Evolutionary conservation across 192 early-diverging fungal species (phyloP).

Genomic region (Coemansia sp.): DNA sequence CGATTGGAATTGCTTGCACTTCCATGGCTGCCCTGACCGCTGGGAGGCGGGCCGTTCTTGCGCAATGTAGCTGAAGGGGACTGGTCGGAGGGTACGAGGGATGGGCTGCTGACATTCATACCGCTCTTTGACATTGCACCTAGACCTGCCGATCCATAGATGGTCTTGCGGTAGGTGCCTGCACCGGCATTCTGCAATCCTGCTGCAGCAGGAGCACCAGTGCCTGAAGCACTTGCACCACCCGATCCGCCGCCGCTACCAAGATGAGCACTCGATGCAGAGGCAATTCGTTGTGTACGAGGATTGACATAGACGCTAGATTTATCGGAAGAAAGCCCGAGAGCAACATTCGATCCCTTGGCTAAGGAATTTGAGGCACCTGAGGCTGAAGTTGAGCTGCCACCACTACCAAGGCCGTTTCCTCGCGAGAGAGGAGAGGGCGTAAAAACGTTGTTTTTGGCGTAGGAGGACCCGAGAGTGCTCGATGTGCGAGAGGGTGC

Average conservation of each 20-base stretch:
- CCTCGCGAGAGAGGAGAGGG: constrained; percentile 42
- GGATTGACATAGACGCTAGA: constrained; percentile 29
- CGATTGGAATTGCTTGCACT: constrained; percentile 16
- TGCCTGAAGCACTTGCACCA: too few relatives aligned
- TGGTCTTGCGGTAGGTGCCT: constrained; percentile 34
- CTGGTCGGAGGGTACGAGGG: constrained; percentile 13
- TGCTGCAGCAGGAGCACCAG: too few relatives aligned
- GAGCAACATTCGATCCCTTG: not conserved
- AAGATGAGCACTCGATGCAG: constrained; percentile 33
- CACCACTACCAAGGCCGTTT: constrained; percentile 4
- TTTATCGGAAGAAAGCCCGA: not conserved
- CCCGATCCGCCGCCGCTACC: not conserved
- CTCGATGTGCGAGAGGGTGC: not conserved
- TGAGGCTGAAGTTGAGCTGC: not conserved
- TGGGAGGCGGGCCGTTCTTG: constrained; percentile 37
- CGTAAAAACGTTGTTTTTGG: constrained; percentile 22
- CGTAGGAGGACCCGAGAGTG: constrained; percentile 9
- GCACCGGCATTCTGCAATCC: not conserved
- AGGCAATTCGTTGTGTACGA: constrained; percentile 38
- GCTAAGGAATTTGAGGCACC: not conserved
- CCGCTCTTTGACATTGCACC: constrained; percentile 28
- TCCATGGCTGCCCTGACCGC: constrained; percentile 1
- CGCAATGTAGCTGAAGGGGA: constrained; percentile 6
- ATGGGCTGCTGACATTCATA: constrained; percentile 36
- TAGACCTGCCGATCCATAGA: constrained; percentile 42